phyloP scores from a whole-genome alignment of 2,329 filamentous ascomycete species.

The Cytospora paraplurivora region DNA sequence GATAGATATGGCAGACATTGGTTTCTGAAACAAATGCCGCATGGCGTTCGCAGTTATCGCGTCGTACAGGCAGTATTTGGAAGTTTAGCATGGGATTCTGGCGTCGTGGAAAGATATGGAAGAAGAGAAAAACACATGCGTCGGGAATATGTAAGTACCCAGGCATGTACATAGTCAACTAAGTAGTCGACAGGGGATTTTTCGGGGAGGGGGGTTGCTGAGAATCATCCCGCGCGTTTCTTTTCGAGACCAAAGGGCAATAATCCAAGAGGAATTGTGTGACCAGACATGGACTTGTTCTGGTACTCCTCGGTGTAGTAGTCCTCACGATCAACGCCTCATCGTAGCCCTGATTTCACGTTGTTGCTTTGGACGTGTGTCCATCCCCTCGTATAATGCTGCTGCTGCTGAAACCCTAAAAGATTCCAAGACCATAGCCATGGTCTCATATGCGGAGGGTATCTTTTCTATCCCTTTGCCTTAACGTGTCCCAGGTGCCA shows the following conservation, averaged over 20 bases:
- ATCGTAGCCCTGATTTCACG: background rate
- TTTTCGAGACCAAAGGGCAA: background rate
- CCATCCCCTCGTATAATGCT: background rate
- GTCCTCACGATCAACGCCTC: background rate
- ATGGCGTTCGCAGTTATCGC: constrained; percentile 19
- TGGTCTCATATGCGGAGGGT: constrained; percentile 4
- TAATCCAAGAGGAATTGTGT: background rate
- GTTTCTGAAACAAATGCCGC: constrained; percentile 27
- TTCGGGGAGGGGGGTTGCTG: background rate
- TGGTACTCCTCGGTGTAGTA: background rate
- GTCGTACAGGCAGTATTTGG: background rate
- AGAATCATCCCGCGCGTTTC: background rate
- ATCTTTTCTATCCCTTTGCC: constrained; percentile 10
- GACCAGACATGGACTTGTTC: background rate
- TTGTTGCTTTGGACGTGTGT: background rate
- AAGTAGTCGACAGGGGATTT: background rate
- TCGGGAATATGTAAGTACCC: background rate
- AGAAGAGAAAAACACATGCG: background rate
- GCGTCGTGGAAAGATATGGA: constrained; percentile 2
- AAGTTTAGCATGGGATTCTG: background rate
- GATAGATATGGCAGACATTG: constrained; percentile 9
- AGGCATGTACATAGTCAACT: background rate
- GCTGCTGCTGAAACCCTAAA: background rate
- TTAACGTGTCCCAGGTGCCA: background rate
- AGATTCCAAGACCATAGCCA: background rate